These are phyloP conservation scores for Blastobotrys americana DNA, from an alignment of 805 yeast species.

Conservation along the genomic window DNA sequence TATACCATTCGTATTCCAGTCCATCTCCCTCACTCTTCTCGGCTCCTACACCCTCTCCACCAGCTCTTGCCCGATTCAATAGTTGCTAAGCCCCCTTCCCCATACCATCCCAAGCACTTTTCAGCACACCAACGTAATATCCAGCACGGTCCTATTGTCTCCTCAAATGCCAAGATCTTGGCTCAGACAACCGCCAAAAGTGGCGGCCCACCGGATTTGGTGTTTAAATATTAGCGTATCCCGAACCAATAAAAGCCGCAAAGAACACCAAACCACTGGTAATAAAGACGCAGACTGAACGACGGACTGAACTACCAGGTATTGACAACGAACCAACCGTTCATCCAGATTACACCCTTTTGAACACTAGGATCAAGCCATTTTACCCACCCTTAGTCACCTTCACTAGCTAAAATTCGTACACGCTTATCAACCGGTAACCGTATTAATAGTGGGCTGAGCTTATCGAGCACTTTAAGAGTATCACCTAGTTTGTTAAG, in stretches of 20 bases:
- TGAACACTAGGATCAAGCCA: no score
- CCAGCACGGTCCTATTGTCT: not conserved
- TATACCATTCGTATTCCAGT: not conserved
- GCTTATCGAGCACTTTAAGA: no score
- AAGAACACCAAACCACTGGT: no score
- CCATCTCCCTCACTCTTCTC: not conserved
- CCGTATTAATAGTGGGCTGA: no score
- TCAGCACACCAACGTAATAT: not conserved
- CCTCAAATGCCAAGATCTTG: constrained; percentile 1
- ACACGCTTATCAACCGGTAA: no score
- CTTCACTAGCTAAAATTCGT: no score
- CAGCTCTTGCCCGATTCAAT: not conserved
- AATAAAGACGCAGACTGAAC: not conserved
- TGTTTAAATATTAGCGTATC: not conserved
- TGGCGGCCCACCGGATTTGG: not conserved
- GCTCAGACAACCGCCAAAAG: not conserved
- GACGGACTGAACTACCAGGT: not conserved
- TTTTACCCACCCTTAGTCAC: no score
- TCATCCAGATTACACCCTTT: no score
- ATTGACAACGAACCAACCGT: no score
- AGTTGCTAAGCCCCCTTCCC: not conserved
- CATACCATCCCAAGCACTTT: not conserved
- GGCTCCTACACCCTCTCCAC: not conserved
- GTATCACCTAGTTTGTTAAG: no score
- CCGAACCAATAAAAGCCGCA: no score